Evolutionary conservation across 208 protist species (phyloP), one percentile per base, ranked within the genome.

Genomic region (Lotmaria passim): DNA sequence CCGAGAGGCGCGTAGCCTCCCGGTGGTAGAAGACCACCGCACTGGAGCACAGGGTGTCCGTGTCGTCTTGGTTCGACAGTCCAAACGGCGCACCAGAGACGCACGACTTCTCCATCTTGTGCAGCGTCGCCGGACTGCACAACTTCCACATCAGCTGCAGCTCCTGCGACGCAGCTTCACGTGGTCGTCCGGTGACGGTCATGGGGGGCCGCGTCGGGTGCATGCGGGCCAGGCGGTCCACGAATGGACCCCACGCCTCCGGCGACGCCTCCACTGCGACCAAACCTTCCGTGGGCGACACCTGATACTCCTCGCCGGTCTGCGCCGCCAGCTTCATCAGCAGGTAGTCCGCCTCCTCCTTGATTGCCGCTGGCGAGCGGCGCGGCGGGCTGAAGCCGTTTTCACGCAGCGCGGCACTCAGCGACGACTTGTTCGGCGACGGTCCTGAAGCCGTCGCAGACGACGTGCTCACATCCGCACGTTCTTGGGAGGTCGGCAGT

Each of bases 141-240:
- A 88, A 53, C 73, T 89, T 89, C 82, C 82, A 92, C 56, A 91
- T 64, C 24, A 83, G 57, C 44, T 84, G 66, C 51, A 82, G 66
- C 69, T 73, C 52, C n/a, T 14, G 23, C 33, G 73, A 41, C 7
- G 38, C 36, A 4, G 46, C 7, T 28, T 51, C 46, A 8, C 28
- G 46, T 21, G 21, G 46, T 30, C 34, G 33, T 31, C 53, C 24
- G 24, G 53, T 2, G 28, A 21, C 24, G 26, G 31, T 24, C n/a
- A n/a, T 8, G 10, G 53, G 7, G 17, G 30, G 43, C 12, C 43
- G 38, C 50, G 48, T 31, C 30, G 59, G 21, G 14, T 68, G 66
- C 68, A 75, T 73, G 56, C 68, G 74, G 6, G 59, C 21, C 7
- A 75, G 30, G 48, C 74, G 62, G n/a, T 74, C 68, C n/a, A 68